A percentile compares a stretch with the other conserved stretches of the same genome.
Evolutionary conservation across 768 basidiomycete species (phyloP).

Genomic region (Tricholoma furcatifolium): DNA sequence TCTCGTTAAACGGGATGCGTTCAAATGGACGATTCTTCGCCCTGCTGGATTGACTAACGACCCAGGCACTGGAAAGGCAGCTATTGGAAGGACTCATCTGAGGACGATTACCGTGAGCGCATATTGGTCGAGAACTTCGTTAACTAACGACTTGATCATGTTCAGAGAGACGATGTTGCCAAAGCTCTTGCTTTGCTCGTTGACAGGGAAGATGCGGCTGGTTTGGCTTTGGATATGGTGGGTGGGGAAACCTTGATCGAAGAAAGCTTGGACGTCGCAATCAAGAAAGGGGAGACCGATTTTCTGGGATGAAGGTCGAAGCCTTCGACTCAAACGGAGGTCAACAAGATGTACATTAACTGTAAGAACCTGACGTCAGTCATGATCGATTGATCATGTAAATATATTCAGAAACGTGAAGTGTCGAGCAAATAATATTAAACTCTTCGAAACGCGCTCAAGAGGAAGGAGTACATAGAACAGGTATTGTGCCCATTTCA

Average conservation of each 20-base stretch:
- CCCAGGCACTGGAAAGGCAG: constrained; percentile 48
- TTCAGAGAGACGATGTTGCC: constrained; percentile 52
- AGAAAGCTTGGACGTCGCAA: constrained; percentile 46
- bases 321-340: no score
- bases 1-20: constrained; percentile 44
- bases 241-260: constrained; percentile 49
- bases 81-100: constrained; percentile 56
- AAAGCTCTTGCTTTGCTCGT: constrained; percentile 43
- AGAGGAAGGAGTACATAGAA: no score
- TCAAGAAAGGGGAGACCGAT: constrained; percentile 48
- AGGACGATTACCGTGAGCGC: constrained; percentile 44
- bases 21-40: constrained; percentile 67
- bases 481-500: no score
- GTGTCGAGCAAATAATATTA: no score
- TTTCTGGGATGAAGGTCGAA: constrained; percentile 28
- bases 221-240: constrained; percentile 59
- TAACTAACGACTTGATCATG: not conserved
- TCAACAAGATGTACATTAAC: not conserved
- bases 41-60: constrained; percentile 58
- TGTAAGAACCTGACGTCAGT: not conserved
- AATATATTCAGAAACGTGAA: not conserved
- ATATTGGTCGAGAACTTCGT: not conserved
- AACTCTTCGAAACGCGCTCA: no score
- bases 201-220: constrained; percentile 51
- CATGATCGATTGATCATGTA: no score